Evolutionary conservation across 2,329 filamentous ascomycete genomes (phyloP).

Genomic region (Zelopaecilomyces penicillatus): DNA sequence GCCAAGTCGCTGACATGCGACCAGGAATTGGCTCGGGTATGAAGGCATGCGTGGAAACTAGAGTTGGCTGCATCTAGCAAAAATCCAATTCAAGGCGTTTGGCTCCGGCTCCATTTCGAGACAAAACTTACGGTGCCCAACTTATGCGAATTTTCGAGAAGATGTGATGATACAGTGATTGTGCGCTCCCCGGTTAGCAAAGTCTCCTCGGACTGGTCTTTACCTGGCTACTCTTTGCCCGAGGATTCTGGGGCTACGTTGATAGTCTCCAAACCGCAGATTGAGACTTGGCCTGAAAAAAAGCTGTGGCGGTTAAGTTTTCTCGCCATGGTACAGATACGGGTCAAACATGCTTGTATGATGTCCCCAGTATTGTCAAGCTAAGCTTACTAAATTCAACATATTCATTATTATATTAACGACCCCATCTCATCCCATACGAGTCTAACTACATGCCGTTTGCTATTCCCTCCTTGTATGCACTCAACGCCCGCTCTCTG

Average conservation of each 20-base stretch:
- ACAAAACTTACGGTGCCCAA: slow-evolving; percentile 19
- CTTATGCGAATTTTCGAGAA: slow-evolving; percentile 18
- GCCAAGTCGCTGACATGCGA: slow-evolving; percentile 7
- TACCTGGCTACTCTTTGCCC: slow-evolving; percentile 29
- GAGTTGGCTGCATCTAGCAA: slow-evolving; percentile 37
- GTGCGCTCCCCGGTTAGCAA: slow-evolving; percentile 41
- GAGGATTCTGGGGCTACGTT: slow-evolving; percentile 47
- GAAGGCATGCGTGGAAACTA: slow-evolving; percentile 32
- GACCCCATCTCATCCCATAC: background rate
- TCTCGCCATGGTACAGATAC: slow-evolving; percentile 57
- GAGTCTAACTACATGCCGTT: slow-evolving; percentile 17
- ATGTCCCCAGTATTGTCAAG: slow-evolving; percentile 1
- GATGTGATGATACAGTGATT: slow-evolving; percentile 18
- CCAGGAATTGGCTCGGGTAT: slow-evolving; percentile 27
- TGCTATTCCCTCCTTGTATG: slow-evolving; percentile 53
- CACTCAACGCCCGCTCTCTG: slow-evolving; percentile 57
- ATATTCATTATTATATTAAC: slow-evolving; percentile 4
- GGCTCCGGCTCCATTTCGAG: slow-evolving; percentile 32
- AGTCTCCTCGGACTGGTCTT: slow-evolving; percentile 42
- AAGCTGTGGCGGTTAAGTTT: slow-evolving; percentile 50
- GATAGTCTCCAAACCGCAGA: slow-evolving; percentile 54
- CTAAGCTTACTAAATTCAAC: background rate
- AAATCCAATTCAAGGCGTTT: slow-evolving; percentile 38
- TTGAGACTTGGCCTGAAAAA: slow-evolving; percentile 46
- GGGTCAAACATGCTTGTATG: slow-evolving; percentile 43